Evolutionary conservation across 1,284 basidiomycete species (phyloP), one percentile per base, ranked within the genome.

Genomic region (Ustanciosporium gigantosporum): DNA sequence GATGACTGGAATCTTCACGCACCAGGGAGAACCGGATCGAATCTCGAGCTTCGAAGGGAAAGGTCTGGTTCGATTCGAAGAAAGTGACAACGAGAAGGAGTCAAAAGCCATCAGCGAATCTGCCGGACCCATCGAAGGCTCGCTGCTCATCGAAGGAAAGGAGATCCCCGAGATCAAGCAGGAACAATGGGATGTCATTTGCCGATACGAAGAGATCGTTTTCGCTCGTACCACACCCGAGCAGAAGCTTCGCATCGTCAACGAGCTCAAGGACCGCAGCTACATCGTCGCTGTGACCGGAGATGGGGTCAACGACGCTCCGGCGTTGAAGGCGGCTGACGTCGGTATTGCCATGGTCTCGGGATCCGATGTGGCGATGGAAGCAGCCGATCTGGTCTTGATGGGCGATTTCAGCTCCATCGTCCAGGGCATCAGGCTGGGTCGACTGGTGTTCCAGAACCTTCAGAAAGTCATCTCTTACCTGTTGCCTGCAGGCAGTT

Each of bases 201-300:
- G 81, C 36, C 70, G 81, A 40, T 88, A 85, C 73, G 81, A 83
- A 23, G 87, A 88, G 71, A 82, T 88, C 46, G 86, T 88, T 7
- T 88, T 88, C 55, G 85, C 87, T 0, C 82, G 87, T 24, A 88
- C 86, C 2, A 86, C 85, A 0, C 87, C 87, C 0, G 85, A 88
- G 70, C 77, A 79, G 52, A 89, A 89, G 74, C 79, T 88, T 14
- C 80, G 82, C 25, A 88, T 88, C 51, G 87, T 88, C 49, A 83
- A 83, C 46, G 82, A 83, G 37, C 82, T 86, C 55, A 84, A 86
- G 68, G 76, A 75, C 15, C 79, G 83, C 3, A 82, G 82, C 35
- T 82, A 82, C 41, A 79, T 82, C 9, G 84, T 86, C 21, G 84
- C 81, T n/a, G 80, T 82, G 66, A 84, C 84, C 2, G 85, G 87